Evolutionary conservation across 345 rosid genomes (phyloP).

Genomic region (Adansonia digitata): DNA sequence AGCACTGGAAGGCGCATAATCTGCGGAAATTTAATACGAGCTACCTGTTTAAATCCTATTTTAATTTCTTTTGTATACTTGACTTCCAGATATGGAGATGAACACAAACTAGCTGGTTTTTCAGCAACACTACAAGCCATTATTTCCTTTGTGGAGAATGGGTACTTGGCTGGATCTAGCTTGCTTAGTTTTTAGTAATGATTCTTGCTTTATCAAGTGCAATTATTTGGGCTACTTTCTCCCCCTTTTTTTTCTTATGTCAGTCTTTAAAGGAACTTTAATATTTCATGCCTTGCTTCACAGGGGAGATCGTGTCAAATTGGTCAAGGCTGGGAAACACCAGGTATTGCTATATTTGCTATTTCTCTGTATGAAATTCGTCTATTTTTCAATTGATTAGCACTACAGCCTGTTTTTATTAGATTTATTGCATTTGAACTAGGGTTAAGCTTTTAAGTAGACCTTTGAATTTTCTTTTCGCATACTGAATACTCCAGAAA

Average conservation of each 20-base stretch:
- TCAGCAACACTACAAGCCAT: conserved; percentile 99
- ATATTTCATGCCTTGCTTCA: conserved; percentile 10
- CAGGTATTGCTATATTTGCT: conserved; percentile 32
- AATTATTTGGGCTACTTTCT: background rate
- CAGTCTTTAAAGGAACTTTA: background rate
- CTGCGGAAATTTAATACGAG: background rate
- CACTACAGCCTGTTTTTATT: background rate
- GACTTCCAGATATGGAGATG: conserved; percentile 84
- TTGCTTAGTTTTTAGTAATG: conserved; percentile 4
- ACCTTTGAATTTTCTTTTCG: background rate
- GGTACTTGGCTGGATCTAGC: conserved; percentile 35
- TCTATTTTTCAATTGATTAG: background rate
- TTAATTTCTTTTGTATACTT: conserved; percentile 8
- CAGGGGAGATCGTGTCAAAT: conserved; percentile 49
- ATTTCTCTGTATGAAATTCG: background rate
- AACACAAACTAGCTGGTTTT: conserved; percentile 97
- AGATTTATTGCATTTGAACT: background rate
- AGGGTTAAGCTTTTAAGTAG: background rate
- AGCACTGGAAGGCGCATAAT: background rate
- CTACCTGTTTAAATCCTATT: background rate
- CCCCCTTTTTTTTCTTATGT: conserved; percentile 51
- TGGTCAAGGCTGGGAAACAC: conserved; percentile 55
- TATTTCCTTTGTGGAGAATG: conserved; percentile 97
- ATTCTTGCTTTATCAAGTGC: background rate
- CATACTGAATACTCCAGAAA: background rate